Conservation (phyloP, 2,329 filamentous ascomycete species). For the Aspergillus sp. region DNA sequence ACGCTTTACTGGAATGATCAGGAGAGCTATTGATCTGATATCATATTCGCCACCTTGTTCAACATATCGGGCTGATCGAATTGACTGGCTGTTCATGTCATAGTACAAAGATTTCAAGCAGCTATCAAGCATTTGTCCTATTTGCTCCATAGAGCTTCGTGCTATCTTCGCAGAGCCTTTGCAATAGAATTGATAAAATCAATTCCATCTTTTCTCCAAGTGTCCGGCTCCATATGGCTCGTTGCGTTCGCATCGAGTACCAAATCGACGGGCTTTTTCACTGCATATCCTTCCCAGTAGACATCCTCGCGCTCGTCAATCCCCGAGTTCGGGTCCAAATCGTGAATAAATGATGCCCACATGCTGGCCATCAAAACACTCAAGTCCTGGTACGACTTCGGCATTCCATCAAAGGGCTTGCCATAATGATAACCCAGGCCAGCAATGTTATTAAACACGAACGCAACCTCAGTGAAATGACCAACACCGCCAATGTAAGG, state of each 20-base stretch:
- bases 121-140: neutral
- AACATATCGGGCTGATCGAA: neutral
- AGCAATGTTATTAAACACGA: slow-evolving; percentile 55
- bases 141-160: neutral
- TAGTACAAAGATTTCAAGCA: too few relatives aligned
- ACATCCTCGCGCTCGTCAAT: slow-evolving; percentile 18
- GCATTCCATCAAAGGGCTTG: slow-evolving; percentile 39
- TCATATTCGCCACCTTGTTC: neutral
- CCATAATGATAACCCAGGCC: slow-evolving; percentile 48
- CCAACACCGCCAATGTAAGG: slow-evolving; percentile 46
- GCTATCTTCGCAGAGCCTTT: slow-evolving; percentile 24
- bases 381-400: slow-evolving; percentile 44
- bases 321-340: slow-evolving; percentile 46
- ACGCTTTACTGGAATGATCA: slow-evolving; percentile 54
- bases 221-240: slow-evolving; percentile 45
- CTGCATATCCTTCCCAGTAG: slow-evolving; percentile 49
- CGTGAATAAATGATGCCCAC: slow-evolving; percentile 54
- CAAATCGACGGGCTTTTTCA: slow-evolving; percentile 45
- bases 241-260: slow-evolving; percentile 53
- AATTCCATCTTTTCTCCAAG: slow-evolving; percentile 41
- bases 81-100: too few relatives aligned
- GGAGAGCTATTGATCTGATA: slow-evolving; percentile 38
- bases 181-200: slow-evolving; percentile 32
- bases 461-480: slow-evolving; percentile 58
- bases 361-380: slow-evolving; percentile 51